Base-by-base conservation (phyloP, 2,329 filamentous ascomycete genomes). In the Aspergillus brasiliensis region DNA sequence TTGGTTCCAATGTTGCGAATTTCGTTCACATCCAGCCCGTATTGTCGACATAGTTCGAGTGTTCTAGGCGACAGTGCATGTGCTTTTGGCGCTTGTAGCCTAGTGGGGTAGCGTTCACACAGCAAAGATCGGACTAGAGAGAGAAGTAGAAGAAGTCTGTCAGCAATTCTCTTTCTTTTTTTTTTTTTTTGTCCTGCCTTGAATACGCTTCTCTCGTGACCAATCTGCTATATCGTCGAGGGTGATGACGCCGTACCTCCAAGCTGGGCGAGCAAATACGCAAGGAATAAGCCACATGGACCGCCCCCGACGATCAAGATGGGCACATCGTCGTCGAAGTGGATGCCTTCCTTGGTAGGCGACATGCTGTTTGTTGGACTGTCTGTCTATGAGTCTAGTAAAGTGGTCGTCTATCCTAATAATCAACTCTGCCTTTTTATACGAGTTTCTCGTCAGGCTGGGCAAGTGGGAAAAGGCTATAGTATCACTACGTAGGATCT, bases 21-120 rank as follows among this genome's bases (percentile, higher is more conserved):
- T 8, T 62, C 60, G 27, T 68, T 69, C 8, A 69, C 65, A 25
- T 69, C 69, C 2, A 73, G 55, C 3, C 67, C 64, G 28, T 67
- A 71, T 37, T 72, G 69, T 13, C 67, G 69, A 37, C 67, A 70
- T 38, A 73, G 27, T 58, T 72, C 70, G 2, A 73, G 62, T 8
- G 69, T 69, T n/a, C 70, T 58, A 1, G 71, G 70, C 1, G 65
- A 72, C 6, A 73, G 52, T 1, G 71, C 70, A 48, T 73, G 71
- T 3, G 71, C 71, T 51, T 73, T 72, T 8, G 71, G 69, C 0
- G 68, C 69, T 3, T 62, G 67, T 4, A 73, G 59, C 28, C 68
- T 56, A 1, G 62, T 68, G 5, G 67, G 58, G 57, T 72, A 71
- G 3, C 52, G 52, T 31, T 55, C 52, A 31, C 52, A 55, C 13